phyloP scores from a whole-genome alignment of 2,329 filamentous ascomycete species.

The Plectosphaerella sp. region DNA sequence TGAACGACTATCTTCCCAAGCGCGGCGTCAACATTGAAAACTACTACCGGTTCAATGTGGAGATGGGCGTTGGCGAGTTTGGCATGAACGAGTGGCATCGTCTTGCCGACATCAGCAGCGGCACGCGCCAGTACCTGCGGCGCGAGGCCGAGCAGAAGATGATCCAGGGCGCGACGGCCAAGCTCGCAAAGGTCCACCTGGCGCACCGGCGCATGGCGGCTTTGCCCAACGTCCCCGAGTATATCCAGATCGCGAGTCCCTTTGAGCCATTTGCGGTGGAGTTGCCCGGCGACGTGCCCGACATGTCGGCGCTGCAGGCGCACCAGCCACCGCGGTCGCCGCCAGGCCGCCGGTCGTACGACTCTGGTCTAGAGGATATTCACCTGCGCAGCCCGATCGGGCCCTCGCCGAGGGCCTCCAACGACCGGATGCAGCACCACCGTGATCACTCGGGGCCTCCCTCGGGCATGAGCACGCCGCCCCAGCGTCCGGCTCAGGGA shows the following conservation, averaged over 20 bases:
- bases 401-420: slow-evolving; percentile 46
- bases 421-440: slow-evolving; percentile 31
- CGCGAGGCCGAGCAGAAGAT: slow-evolving; percentile 71
- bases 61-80: slow-evolving; percentile 93
- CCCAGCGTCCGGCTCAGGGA: slow-evolving; percentile 17
- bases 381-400: slow-evolving; percentile 27
- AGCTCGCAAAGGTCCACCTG: slow-evolving; percentile 77
- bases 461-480: slow-evolving; percentile 20
- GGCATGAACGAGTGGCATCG: slow-evolving; percentile 98
- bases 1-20: slow-evolving; percentile 69
- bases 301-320: slow-evolving; percentile 20
- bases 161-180: slow-evolving; percentile 71
- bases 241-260: slow-evolving; percentile 33
- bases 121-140: slow-evolving; percentile 77
- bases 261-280: slow-evolving; percentile 50
- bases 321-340: slow-evolving; percentile 30
- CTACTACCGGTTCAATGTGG: slow-evolving; percentile 95
- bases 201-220: slow-evolving; percentile 65
- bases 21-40: slow-evolving; percentile 81
- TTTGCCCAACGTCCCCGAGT: slow-evolving; percentile 35
- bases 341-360: slow-evolving; percentile 49
- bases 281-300: slow-evolving; percentile 52
- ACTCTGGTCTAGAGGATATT: slow-evolving; percentile 49
- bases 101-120: slow-evolving; percentile 90
- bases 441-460: slow-evolving; percentile 18